Base-by-base conservation (phyloP, 2,329 filamentous ascomycete genomes). In the Kalaharituber pfeilii region DNA sequence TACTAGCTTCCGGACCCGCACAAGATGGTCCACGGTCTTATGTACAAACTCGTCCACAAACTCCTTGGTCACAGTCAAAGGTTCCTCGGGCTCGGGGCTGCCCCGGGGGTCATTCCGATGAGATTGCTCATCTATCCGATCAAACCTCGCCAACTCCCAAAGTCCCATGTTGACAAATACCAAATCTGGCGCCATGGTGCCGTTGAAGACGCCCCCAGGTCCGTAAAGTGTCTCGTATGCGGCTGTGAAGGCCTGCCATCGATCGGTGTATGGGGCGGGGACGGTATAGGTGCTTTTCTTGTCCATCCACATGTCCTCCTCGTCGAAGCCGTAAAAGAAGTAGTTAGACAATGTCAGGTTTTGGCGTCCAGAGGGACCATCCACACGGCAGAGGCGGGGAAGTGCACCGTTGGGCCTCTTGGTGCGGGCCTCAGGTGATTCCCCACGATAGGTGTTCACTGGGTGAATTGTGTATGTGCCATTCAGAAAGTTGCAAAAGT, bases 321-420 rank as follows among this genome's bases (percentile, higher is more conserved):
- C 25, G 28, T 51, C 49, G 24, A 28, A 51, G 5, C 49, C 49
- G 24, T 51, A 51, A 36, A 51, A 51, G 49, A 51, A 51, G 8
- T 51, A 51, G 24, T 15, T 51, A 9, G 27, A 6, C 28, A 51
- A 29, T 15, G 27, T 30, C 9, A 51, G n/a, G n/a, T 30, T 30
- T n/a, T 51, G 49, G 9, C 1, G 8, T 11, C 15, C 49, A 39
- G 13, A 15, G 5, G 33, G 33, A 15, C 33, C 33, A 39, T 39
- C 33, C 22, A 36, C 20, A 22, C 18, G 11, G n/a, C 49, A 51
- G n/a, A n/a, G 20, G 5, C 49, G 25, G 13, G 49, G 49, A 6
- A 51, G 22, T 7, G 49, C 49, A 28, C 18, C n/a, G 20, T 22
- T 5, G 22, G 49, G 5, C n/a, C n/a, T n/a, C 5, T 9, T 39